Conservation (phyloP, 148 eudicot genomes). For the Dysphania ambrosioides region DNA sequence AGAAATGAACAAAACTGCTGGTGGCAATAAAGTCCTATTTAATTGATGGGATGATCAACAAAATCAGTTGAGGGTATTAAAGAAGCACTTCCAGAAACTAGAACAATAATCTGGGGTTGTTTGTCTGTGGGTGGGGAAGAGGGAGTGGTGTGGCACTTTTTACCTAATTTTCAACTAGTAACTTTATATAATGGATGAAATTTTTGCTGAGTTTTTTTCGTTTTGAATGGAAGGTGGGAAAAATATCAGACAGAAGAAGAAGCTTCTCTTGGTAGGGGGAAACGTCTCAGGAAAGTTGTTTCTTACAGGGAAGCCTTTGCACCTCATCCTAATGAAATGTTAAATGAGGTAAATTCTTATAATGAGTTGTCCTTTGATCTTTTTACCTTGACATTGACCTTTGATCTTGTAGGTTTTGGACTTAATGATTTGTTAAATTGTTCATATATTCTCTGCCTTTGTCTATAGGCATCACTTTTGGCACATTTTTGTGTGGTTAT, state of each 20-base stretch:
- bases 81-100: neutral
- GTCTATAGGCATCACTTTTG: neutral
- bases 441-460: neutral
- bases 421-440: neutral
- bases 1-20: neutral
- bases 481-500: neutral
- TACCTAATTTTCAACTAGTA: neutral
- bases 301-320: conserved; percentile 93
- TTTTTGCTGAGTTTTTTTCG: neutral
- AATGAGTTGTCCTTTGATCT: neutral
- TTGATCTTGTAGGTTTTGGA: neutral
- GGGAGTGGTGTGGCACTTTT: neutral
- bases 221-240: conserved; percentile 69
- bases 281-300: conserved; percentile 88
- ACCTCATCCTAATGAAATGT: conserved; percentile 52
- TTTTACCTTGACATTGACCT: neutral
- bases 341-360: conserved; percentile 51
- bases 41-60: neutral
- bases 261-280: conserved; percentile 97
- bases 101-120: neutral
- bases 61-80: neutral
- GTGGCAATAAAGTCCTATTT: neutral
- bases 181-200: neutral
- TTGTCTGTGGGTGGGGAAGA: neutral
- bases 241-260: conserved; percentile 83